Percentiles rank a stretch among this genome's conserved stretches.
Conservation (phyloP, 2,329 filamentous ascomycete species). For the Arthroderma uncinatum region DNA sequence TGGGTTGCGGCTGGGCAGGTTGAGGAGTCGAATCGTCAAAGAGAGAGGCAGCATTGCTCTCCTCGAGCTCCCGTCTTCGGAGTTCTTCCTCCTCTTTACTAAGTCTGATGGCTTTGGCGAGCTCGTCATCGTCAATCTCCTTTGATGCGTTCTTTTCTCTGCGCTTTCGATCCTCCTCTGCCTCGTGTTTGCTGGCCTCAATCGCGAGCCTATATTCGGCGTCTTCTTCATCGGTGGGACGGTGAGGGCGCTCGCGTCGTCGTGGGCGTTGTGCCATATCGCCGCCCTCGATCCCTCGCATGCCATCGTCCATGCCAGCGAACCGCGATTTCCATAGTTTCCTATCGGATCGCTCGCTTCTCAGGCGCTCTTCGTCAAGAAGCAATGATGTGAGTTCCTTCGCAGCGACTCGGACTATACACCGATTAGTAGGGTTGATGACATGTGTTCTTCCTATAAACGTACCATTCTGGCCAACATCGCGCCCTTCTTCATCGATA, state of each 20-base stretch:
- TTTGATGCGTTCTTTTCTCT: constrained; percentile 44
- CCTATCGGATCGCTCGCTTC: constrained; percentile 78
- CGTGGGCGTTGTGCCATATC: constrained; percentile 33
- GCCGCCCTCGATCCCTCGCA: constrained; percentile 34
- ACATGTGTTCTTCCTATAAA: constrained; percentile 9
- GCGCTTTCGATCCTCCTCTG: constrained; percentile 73
- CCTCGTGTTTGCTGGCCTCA: constrained; percentile 89
- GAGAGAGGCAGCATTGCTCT: constrained; percentile 71
- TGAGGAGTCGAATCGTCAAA: constrained; percentile 62
- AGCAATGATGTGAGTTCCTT: constrained; percentile 91
- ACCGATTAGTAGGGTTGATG: background rate
- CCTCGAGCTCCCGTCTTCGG: constrained; percentile 73
- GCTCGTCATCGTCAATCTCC: constrained; percentile 65
- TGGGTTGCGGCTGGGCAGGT: constrained; percentile 62
- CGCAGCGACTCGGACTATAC: constrained; percentile 80
- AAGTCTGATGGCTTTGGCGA: constrained; percentile 87
- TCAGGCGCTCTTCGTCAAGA: constrained; percentile 83
- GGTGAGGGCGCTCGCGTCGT: constrained; percentile 40
- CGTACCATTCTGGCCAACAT: constrained; percentile 93
- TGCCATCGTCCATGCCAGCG: constrained; percentile 73
- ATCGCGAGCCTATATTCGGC: constrained; percentile 81
- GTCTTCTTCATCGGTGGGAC: constrained; percentile 65
- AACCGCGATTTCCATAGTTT: constrained; percentile 96
- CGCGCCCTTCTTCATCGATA: constrained; percentile 85
- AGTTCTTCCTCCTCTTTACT: constrained; percentile 86